Conservation (phyloP, 2,329 filamentous ascomycete genomes). For the Drechslera avenae region DNA sequence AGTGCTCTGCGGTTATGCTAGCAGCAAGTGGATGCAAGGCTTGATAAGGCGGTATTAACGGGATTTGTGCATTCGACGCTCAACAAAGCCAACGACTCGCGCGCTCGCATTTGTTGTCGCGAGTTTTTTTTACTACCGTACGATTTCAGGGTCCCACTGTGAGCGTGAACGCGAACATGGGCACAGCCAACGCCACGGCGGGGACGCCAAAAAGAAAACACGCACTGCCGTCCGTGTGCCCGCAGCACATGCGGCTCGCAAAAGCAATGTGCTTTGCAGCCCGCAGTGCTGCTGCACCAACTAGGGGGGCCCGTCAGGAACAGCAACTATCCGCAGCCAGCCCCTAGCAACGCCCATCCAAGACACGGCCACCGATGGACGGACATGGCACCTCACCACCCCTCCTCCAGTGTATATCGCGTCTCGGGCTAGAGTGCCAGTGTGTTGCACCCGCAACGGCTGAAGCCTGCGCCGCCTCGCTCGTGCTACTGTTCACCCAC, state of each 20-base stretch:
- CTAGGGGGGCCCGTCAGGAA: constrained; percentile 9
- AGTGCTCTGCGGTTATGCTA: constrained; percentile 40
- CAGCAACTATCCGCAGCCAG: constrained; percentile 8
- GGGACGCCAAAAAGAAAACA: constrained; percentile 6
- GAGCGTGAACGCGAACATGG: not conserved
- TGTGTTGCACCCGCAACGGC: too few relatives aligned
- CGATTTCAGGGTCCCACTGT: constrained; percentile 11
- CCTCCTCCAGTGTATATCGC: too few relatives aligned
- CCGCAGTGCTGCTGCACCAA: not conserved
- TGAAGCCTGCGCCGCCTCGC: too few relatives aligned
- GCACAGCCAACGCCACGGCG: not conserved
- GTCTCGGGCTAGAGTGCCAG: too few relatives aligned
- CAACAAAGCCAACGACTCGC: constrained; percentile 35
- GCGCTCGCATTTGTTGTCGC: constrained; percentile 14
- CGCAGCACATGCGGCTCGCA: not conserved
- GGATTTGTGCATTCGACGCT: constrained; percentile 31
- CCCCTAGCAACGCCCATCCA: constrained; percentile 1
- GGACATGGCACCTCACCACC: too few relatives aligned
- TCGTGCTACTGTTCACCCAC: too few relatives aligned
- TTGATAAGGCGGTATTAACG: constrained; percentile 29
- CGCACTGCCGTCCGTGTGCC: not conserved
- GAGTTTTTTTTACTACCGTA: constrained; percentile 13
- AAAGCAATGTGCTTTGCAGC: not conserved
- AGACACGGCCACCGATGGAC: too few relatives aligned
- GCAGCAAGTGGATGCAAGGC: constrained; percentile 19